phyloP scores from a whole-genome alignment of 148 eudicot species.

The Chenopodium quinoa region DNA sequence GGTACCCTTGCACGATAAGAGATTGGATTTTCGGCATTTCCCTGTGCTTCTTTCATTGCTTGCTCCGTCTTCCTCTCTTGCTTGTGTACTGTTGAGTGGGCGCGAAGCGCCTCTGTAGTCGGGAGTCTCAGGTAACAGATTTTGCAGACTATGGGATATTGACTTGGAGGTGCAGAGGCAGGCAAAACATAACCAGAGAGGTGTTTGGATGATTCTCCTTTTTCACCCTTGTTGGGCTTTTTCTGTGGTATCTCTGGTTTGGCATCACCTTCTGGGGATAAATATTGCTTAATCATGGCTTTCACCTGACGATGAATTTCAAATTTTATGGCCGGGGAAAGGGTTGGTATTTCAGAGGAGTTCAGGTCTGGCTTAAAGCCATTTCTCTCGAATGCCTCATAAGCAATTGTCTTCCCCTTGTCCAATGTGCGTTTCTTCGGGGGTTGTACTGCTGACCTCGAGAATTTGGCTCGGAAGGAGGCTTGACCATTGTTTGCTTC shows the following conservation, averaged over 20 bases:
- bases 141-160: conserved; percentile 24
- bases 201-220: conserved; percentile 22
- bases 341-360: not conserved
- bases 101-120: conserved; percentile 35
- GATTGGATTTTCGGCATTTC: not conserved
- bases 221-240: not conserved
- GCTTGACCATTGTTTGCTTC: not conserved
- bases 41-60: conserved; percentile 23
- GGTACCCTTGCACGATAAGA: conserved; percentile 4
- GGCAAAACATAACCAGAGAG: not conserved
- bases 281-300: not conserved
- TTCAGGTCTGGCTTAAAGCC: not conserved
- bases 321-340: not conserved
- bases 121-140: conserved; percentile 25
- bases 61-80: conserved; percentile 29
- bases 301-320: not conserved
- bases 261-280: not conserved
- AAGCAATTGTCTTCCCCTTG: conserved; percentile 16
- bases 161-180: not conserved
- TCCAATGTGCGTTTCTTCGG: conserved; percentile 3
- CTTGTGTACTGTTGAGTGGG: conserved; percentile 41
- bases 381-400: conserved; percentile 8
- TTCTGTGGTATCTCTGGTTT: not conserved
- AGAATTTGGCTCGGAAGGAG: not conserved
- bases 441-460: not conserved